A percentile compares a stretch with the other conserved stretches of the same genome.
Conservation (phyloP, 2,329 filamentous ascomycete species). For the Coniochaeta sp. region DNA sequence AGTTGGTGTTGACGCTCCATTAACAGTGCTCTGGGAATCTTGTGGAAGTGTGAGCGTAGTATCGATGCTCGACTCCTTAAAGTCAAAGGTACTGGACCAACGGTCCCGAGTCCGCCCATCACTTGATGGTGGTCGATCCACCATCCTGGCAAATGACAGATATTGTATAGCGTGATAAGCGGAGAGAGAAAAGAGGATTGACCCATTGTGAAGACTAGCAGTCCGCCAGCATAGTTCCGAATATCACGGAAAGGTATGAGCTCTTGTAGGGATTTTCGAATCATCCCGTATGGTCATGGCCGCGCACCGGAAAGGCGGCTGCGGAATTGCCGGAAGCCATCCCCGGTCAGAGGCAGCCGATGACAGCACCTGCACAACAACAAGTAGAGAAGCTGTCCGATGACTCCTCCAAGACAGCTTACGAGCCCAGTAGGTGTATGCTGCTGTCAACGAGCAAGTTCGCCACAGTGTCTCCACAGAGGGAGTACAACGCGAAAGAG, state of each 20-base stretch:
- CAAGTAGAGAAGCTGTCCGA: too few species aligned
- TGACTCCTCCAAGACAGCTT: too few species aligned
- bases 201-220: not conserved
- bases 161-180: too few species aligned
- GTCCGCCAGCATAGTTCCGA: not conserved
- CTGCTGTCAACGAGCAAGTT: too few species aligned
- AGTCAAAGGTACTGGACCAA: not conserved
- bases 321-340: not conserved
- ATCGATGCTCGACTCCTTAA: not conserved
- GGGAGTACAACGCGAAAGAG: too few species aligned
- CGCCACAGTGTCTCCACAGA: too few species aligned
- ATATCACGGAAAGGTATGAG: not conserved
- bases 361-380: too few species aligned
- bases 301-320: not conserved
- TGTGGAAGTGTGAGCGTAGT: not conserved
- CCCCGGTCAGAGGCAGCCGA: not conserved
- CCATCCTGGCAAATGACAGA: not conserved
- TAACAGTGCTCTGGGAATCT: not conserved
- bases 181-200: not conserved
- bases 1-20: not conserved
- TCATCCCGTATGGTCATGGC: not conserved
- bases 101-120: not conserved
- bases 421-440: too few species aligned
- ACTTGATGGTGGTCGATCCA: not conserved
- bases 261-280: not conserved